Evolutionary conservation across 2,329 filamentous ascomycete species (phyloP).

Genomic region (Colletotrichum nymphaeae): DNA sequence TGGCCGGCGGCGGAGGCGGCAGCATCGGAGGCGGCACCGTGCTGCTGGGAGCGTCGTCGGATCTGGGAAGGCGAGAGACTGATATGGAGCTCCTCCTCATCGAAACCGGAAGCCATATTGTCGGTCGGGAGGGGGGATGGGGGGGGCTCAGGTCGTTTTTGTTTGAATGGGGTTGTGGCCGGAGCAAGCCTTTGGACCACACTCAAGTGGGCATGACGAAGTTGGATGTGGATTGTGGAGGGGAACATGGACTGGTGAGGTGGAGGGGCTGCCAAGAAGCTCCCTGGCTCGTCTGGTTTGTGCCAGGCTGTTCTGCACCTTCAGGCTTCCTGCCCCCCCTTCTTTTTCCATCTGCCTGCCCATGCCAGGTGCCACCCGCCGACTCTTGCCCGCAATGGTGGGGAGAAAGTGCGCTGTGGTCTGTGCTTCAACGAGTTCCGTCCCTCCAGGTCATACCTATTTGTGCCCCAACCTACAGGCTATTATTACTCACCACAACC

Average conservation of each 20-base stretch:
- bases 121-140: constrained; percentile 21
- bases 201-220: constrained; percentile 36
- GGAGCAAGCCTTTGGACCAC: constrained; percentile 35
- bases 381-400: constrained; percentile 3
- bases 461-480: neutral
- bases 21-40: constrained; percentile 25
- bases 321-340: neutral
- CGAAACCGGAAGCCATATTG: constrained; percentile 69
- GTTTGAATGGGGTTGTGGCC: constrained; percentile 36
- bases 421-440: constrained; percentile 18
- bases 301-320: constrained; percentile 8
- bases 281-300: constrained; percentile 20
- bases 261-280: constrained; percentile 34
- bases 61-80: constrained; percentile 67
- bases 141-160: constrained; percentile 31
- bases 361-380: constrained; percentile 3
- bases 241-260: constrained; percentile 30
- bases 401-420: constrained; percentile 13
- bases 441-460: neutral
- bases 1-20: constrained; percentile 36
- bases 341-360: neutral
- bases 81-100: constrained; percentile 87
- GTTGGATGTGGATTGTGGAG: constrained; percentile 35
- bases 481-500: neutral
- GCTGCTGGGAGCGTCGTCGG: constrained; percentile 55